A percentile compares a stretch with the other conserved stretches of the same genome.
phyloP scores from a whole-genome alignment of 805 yeast species.

The Lipomyces starkeyi region DNA sequence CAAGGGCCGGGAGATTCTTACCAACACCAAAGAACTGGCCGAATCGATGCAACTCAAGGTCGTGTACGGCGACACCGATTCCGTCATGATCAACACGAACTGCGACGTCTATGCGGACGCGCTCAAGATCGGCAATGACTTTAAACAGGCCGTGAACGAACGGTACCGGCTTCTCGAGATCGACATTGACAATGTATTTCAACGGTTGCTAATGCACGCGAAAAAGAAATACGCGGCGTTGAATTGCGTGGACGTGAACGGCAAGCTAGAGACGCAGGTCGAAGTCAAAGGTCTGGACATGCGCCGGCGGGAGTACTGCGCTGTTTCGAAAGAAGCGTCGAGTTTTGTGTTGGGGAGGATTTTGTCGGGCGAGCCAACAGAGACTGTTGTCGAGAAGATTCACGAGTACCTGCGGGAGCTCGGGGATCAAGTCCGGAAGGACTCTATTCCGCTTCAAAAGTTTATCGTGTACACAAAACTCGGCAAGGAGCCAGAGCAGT shows the following conservation, averaged over 20 bases:
- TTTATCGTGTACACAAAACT: slow-evolving; percentile 83
- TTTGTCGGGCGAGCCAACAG: slow-evolving; percentile 75
- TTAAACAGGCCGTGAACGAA: slow-evolving; percentile 85
- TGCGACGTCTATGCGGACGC: slow-evolving; percentile 73
- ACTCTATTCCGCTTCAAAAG: slow-evolving; percentile 68
- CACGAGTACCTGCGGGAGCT: slow-evolving; percentile 73
- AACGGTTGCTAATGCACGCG: slow-evolving; percentile 82
- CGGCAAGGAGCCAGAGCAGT: slow-evolving; percentile 85
- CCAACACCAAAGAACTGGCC: slow-evolving; percentile 91
- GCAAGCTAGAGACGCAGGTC: slow-evolving; percentile 62
- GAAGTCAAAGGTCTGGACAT: slow-evolving; percentile 97
- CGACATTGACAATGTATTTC: slow-evolving; percentile 93
- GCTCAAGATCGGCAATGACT: slow-evolving; percentile 78
- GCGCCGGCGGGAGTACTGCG: slow-evolving; percentile 96
- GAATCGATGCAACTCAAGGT: slow-evolving; percentile 83
- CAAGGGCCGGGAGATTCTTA: slow-evolving; percentile 93
- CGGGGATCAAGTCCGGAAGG: slow-evolving; percentile 60
- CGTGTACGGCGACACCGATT: slow-evolving; percentile 97
- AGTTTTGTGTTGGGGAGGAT: slow-evolving; percentile 73
- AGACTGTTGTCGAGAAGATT: slow-evolving; percentile 67
- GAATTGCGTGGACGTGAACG: slow-evolving; percentile 60
- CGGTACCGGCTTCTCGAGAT: slow-evolving; percentile 86
- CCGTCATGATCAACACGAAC: slow-evolving; percentile 97
- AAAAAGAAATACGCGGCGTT: slow-evolving; percentile 97
- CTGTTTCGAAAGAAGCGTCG: slow-evolving; percentile 86